Conservation (phyloP, 1,284 basidiomycete genomes). For the Naganishia sp. region DNA sequence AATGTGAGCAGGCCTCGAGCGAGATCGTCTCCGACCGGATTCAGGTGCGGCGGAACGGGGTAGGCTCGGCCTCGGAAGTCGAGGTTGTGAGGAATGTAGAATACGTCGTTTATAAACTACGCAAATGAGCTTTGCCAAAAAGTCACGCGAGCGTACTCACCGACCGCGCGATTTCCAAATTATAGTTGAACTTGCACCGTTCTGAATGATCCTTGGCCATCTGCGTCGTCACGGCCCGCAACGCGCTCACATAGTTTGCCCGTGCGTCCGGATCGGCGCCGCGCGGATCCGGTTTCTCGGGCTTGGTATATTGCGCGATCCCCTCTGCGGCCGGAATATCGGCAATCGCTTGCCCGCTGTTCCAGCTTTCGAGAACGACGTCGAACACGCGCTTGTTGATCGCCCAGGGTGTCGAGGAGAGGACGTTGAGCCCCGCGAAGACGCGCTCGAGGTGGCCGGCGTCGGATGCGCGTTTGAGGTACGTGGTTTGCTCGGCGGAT, state of each 20-base stretch:
- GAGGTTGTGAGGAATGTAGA: slow-evolving; percentile 95
- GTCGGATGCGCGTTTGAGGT: slow-evolving; percentile 74
- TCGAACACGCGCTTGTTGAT: slow-evolving; percentile 79
- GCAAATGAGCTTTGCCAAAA: not conserved
- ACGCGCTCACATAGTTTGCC: slow-evolving; percentile 62
- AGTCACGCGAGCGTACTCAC: slow-evolving; percentile 57
- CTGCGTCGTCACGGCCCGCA: slow-evolving; percentile 64
- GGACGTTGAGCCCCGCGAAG: slow-evolving; percentile 84
- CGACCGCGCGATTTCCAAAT: slow-evolving; percentile 92
- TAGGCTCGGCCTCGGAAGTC: slow-evolving; percentile 98
- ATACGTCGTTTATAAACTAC: slow-evolving; percentile 59
- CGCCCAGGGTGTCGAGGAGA: slow-evolving; percentile 87
- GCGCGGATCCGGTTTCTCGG: slow-evolving; percentile 64
- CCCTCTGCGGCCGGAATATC: slow-evolving; percentile 70
- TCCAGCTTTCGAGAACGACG: slow-evolving; percentile 78
- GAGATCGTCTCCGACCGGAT: slow-evolving; percentile 94
- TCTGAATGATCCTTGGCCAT: slow-evolving; percentile 84
- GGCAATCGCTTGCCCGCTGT: slow-evolving; percentile 70
- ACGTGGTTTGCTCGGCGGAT: slow-evolving; percentile 78
- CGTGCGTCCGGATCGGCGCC: slow-evolving; percentile 69
- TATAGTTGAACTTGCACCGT: slow-evolving; percentile 93
- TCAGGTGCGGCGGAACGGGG: slow-evolving; percentile 92
- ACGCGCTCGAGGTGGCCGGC: slow-evolving; percentile 79
- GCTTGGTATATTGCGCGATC: slow-evolving; percentile 51
- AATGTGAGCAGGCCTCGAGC: slow-evolving; percentile 87